Conservation (phyloP, 768 basidiomycete species). For the Russula olivacea region DNA sequence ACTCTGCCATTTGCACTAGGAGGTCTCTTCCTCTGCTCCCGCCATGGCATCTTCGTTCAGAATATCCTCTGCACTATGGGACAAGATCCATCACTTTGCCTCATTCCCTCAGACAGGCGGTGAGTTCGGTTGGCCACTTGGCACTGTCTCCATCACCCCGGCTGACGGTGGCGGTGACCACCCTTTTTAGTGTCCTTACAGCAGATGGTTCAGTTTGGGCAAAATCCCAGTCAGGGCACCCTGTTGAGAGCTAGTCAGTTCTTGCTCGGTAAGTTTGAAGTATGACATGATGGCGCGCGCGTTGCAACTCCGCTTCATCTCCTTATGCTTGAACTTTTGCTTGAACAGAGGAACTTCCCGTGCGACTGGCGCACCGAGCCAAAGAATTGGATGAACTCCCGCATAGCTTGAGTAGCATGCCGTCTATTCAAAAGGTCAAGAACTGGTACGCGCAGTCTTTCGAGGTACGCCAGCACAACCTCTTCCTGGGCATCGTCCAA, state of each 20-base stretch:
- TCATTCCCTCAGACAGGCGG: constrained; percentile 92
- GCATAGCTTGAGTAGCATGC: constrained; percentile 86
- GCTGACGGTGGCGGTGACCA: not conserved
- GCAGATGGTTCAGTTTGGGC: constrained; percentile 97
- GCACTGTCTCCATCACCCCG: not conserved
- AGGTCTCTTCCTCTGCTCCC: not conserved
- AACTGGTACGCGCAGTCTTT: constrained; percentile 99
- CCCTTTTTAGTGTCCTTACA: constrained; percentile 76
- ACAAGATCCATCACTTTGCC: constrained; percentile 85
- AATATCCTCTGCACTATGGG: constrained; percentile 77
- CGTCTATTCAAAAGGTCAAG: constrained; percentile 88
- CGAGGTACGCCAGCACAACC: constrained; percentile 52
- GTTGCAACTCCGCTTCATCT: not conserved
- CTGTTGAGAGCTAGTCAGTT: constrained; percentile 90
- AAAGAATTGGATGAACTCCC: constrained; percentile 94
- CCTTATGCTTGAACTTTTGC: not conserved
- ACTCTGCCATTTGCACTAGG: not conserved
- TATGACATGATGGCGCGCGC: not conserved
- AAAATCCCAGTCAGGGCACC: constrained; percentile 92
- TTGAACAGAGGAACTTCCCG: constrained; percentile 81
- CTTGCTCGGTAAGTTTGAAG: constrained; percentile 52
- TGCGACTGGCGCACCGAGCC: constrained; percentile 91
- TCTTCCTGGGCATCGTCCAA: not conserved
- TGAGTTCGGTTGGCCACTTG: constrained; percentile 32
- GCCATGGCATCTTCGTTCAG: constrained; percentile 48